Conservation (phyloP, 306 rosid genomes). For the Hippophae gyantsensis region DNA sequence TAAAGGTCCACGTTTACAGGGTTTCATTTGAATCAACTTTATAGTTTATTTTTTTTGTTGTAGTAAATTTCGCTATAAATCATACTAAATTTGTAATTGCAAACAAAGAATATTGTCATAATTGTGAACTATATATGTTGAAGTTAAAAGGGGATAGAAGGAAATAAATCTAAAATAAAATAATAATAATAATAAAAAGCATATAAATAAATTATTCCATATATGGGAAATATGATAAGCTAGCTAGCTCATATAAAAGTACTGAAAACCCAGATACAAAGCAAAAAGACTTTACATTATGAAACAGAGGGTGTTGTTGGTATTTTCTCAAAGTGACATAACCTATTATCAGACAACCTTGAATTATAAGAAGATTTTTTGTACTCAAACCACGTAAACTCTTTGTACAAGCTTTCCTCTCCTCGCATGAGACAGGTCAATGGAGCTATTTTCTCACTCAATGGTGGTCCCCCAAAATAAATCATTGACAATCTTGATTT, state of each 20-base stretch:
- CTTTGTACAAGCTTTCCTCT: slow-evolving; percentile 76
- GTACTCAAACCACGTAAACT: slow-evolving; percentile 96
- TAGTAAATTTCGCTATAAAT: no score
- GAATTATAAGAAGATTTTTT: slow-evolving; percentile 42
- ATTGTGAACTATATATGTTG: no score
- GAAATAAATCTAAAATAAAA: no score
- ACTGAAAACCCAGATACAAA: not conserved
- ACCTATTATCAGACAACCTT: slow-evolving; percentile 76
- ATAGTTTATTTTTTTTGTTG: no score
- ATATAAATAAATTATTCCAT: slow-evolving; percentile 2
- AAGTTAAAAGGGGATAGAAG: no score
- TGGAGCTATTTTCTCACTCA: slow-evolving; percentile 82
- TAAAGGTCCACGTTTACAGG: no score
- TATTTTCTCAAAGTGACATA: slow-evolving; percentile 65
- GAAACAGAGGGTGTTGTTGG: slow-evolving; percentile 40
- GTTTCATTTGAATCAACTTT: no score
- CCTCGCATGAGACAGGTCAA: slow-evolving; percentile 66
- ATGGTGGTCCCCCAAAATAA: slow-evolving; percentile 86
- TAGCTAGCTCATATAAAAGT: not conserved
- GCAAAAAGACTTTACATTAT: not conserved
- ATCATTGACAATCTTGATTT: slow-evolving; percentile 83
- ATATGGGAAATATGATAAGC: not conserved
- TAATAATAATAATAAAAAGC: no score
- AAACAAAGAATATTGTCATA: no score
- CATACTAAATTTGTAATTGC: no score